Percentiles rank a stretch among this genome's conserved stretches.
phyloP scores from a whole-genome alignment of 164 flowering plant genomes.

The Tinospora cordifolia region DNA sequence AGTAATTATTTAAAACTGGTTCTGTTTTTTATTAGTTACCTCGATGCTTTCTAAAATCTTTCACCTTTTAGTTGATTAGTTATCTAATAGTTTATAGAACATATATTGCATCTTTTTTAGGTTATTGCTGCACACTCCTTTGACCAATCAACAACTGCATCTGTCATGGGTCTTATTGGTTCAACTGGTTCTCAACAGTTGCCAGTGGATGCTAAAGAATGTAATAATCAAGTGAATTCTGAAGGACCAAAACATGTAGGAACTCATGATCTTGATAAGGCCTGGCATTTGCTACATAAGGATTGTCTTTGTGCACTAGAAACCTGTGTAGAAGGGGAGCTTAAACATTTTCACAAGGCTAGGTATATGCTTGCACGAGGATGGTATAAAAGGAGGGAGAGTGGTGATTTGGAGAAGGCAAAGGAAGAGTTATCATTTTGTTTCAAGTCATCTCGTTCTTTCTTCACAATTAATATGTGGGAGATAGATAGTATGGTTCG shows the following conservation, averaged over 20 bases:
- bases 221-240: conserved; percentile 15
- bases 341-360: conserved; percentile 96
- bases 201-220: conserved; percentile 21
- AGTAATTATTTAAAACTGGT: not conserved
- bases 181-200: conserved; percentile 19
- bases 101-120: conserved; percentile 33
- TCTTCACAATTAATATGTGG: conserved; percentile 98
- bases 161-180: conserved; percentile 33
- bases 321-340: conserved; percentile 89
- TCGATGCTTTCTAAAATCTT: too few species aligned
- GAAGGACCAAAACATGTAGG: conserved; percentile 27
- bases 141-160: conserved; percentile 43
- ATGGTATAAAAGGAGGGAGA: conserved; percentile 57
- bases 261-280: conserved; percentile 36
- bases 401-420: conserved; percentile 70
- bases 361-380: conserved; percentile 94
- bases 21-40: not conserved
- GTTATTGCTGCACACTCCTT: conserved; percentile 55
- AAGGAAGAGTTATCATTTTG: conserved; percentile 94
- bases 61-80: too few species aligned
- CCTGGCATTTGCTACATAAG: conserved; percentile 62
- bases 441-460: conserved; percentile 91
- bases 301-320: conserved; percentile 90
- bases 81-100: not conserved
- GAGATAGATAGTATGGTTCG: conserved; percentile 95